phyloP scores from a whole-genome alignment of 2,329 filamentous ascomycete species.

The Sclerotinia nivalis region DNA sequence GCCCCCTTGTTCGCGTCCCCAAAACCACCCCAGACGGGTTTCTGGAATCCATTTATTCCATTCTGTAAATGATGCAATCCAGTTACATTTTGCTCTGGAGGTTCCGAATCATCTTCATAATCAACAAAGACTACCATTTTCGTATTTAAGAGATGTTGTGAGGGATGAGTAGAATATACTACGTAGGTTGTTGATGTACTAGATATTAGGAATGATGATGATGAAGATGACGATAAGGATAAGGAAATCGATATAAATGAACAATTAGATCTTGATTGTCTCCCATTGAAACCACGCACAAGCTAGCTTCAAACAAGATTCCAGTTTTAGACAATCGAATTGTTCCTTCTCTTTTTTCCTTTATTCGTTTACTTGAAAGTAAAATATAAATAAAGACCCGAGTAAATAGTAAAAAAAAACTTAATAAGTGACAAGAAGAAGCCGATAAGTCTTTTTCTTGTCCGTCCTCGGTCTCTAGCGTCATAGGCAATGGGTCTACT shows the following conservation, averaged over 20 bases:
- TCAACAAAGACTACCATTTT: constrained; percentile 42
- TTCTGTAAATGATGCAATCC: constrained; percentile 19
- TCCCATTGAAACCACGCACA: constrained; percentile 36
- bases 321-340: not conserved
- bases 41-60: constrained; percentile 26
- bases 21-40: constrained; percentile 22
- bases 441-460: not conserved
- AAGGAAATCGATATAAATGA: constrained; percentile 27
- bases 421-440: not conserved
- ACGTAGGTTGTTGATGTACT: not conserved
- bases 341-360: not conserved
- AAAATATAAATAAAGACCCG: not conserved
- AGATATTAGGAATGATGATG: constrained; percentile 7
- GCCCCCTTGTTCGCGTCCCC: constrained; percentile 11
- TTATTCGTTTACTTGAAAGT: not conserved
- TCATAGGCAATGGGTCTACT: not conserved
- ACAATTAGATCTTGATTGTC: constrained; percentile 29
- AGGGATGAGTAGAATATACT: not conserved
- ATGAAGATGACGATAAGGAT: constrained; percentile 23
- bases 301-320: constrained; percentile 2
- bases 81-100: constrained; percentile 31
- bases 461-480: constrained; percentile 15
- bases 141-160: constrained; percentile 8
- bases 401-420: not conserved
- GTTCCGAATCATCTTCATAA: constrained; percentile 40